phyloP scores from a whole-genome alignment of 1,284 basidiomycete genomes.

The Leccinum glutinopallens region DNA sequence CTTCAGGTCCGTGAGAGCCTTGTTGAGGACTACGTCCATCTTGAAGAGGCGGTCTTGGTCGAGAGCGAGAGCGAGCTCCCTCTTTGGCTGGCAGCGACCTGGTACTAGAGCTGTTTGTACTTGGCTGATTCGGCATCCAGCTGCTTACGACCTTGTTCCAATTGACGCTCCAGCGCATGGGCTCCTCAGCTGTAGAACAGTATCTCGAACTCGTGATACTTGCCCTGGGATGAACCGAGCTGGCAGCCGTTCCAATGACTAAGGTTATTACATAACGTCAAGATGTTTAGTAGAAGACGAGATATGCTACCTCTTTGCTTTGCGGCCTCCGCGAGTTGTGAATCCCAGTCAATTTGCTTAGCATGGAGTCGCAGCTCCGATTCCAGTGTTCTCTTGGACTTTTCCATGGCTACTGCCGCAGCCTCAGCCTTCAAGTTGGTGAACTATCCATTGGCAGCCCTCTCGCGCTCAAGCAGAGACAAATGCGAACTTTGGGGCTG shows the following conservation, averaged over 20 bases:
- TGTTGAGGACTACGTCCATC: constrained; percentile 81
- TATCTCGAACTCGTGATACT: constrained; percentile 89
- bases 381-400: too few species aligned
- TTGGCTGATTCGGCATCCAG: too few species aligned
- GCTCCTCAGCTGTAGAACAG: constrained; percentile 83
- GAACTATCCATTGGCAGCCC: too few species aligned
- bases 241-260: constrained; percentile 66
- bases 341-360: constrained; percentile 74
- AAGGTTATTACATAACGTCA: neutral
- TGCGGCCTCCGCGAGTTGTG: constrained; percentile 60
- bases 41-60: constrained; percentile 73
- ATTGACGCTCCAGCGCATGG: constrained; percentile 70
- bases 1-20: constrained; percentile 79
- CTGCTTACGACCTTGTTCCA: constrained; percentile 52
- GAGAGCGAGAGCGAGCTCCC: constrained; percentile 33
- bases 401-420: too few species aligned
- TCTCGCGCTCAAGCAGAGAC: too few species aligned
- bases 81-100: too few species aligned
- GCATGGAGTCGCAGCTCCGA: constrained; percentile 47
- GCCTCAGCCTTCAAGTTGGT: too few species aligned
- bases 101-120: too few species aligned
- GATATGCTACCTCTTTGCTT: constrained; percentile 70
- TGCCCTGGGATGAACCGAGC: constrained; percentile 68
- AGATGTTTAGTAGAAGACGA: neutral
- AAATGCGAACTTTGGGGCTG: too few species aligned